Percentiles rank a stretch among this genome's conserved stretches.
These are phyloP conservation scores for Pichia manshurica DNA, from an alignment of 805 yeast genomes.

Conservation along the genomic window DNA sequence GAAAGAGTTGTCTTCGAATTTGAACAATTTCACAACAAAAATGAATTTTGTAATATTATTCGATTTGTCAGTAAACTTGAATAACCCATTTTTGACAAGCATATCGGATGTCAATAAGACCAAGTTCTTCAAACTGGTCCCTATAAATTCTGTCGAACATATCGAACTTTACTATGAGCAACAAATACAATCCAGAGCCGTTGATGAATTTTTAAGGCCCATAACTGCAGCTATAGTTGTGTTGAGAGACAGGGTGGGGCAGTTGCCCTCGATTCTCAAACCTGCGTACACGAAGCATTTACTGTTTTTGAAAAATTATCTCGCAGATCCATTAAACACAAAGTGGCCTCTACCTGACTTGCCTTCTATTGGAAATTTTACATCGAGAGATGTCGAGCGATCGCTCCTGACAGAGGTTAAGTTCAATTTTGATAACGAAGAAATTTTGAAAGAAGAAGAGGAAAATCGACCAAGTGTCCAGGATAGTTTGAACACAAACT, in stretches of 20 bases:
- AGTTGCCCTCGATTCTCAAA: slow-evolving; percentile 69
- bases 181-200: slow-evolving; percentile 24
- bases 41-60: slow-evolving; percentile 29
- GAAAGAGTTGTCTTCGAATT: slow-evolving; percentile 10
- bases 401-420: slow-evolving; percentile 70
- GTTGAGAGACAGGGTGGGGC: slow-evolving; percentile 74
- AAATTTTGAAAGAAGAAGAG: slow-evolving; percentile 33
- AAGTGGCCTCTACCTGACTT: slow-evolving; percentile 81
- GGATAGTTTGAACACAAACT: slow-evolving; percentile 16
- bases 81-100: slow-evolving; percentile 16
- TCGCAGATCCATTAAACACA: slow-evolving; percentile 29
- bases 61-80: slow-evolving; percentile 28
- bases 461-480: slow-evolving; percentile 13
- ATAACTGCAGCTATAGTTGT: slow-evolving; percentile 81
- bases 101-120: slow-evolving; percentile 16
- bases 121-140: slow-evolving; percentile 58
- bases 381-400: slow-evolving; percentile 71
- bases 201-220: slow-evolving; percentile 43
- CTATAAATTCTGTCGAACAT: slow-evolving; percentile 82
- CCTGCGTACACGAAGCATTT: slow-evolving; percentile 69
- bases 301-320: slow-evolving; percentile 56
- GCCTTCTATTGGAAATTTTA: slow-evolving; percentile 54
- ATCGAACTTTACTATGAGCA: slow-evolving; percentile 48
- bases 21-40: slow-evolving; percentile 9
- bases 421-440: slow-evolving; percentile 50